These are phyloP conservation scores for Blumeria graminis DNA, from an alignment of 2,329 filamentous ascomycete genomes.

Conservation along the genomic window DNA sequence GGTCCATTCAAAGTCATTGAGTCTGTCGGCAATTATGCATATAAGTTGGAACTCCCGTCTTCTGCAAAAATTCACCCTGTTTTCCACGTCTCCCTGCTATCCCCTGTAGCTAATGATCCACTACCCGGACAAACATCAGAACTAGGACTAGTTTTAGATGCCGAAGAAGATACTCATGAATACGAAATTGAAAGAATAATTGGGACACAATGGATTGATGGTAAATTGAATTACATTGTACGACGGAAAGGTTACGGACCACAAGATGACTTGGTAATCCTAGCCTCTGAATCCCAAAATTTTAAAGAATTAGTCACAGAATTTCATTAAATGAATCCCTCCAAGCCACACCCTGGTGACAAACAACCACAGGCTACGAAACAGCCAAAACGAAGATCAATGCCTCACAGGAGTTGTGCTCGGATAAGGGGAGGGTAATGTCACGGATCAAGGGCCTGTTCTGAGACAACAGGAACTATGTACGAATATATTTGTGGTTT, in stretches of 20 bases:
- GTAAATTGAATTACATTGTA: not conserved
- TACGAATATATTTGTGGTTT: too few relatives aligned
- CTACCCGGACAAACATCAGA: not conserved
- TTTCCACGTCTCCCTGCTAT: not conserved
- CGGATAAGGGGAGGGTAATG: not conserved
- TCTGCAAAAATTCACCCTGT: not conserved
- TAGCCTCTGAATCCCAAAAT: not conserved
- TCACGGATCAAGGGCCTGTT: not conserved
- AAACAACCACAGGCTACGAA: not conserved
- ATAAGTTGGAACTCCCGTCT: not conserved
- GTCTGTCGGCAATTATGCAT: not conserved
- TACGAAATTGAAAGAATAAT: not conserved
- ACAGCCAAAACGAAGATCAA: not conserved
- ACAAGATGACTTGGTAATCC: not conserved
- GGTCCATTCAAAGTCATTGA: not conserved
- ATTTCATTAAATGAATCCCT: not conserved
- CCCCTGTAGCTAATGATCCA: not conserved
- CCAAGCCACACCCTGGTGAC: not conserved
- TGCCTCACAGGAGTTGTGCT: not conserved
- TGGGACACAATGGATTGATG: not conserved
- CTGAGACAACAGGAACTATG: too few relatives aligned
- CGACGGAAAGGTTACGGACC: not conserved
- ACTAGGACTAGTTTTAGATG: not conserved
- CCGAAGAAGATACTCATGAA: not conserved
- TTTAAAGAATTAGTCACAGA: not conserved